These are phyloP conservation scores for Gentiana straminea DNA, from an alignment of 257 asterid genomes.

Conservation along the genomic window DNA sequence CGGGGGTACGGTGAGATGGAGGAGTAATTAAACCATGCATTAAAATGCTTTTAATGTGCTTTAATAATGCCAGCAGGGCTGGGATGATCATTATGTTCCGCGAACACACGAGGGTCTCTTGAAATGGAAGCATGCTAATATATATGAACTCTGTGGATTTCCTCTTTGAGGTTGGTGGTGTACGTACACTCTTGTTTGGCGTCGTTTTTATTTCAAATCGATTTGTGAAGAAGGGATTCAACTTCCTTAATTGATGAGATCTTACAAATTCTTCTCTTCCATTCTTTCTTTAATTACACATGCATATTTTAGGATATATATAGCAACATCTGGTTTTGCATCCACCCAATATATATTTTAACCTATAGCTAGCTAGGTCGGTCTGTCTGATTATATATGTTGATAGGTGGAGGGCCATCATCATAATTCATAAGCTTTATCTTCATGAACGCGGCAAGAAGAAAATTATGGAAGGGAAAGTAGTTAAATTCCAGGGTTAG, in stretches of 20 bases:
- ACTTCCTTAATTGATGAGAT: no score
- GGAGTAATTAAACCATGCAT: no score
- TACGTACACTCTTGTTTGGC: no score
- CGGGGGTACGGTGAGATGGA: no score
- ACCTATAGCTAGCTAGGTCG: background rate
- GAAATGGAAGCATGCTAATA: constrained; percentile 90
- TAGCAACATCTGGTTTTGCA: background rate
- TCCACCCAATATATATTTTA: background rate
- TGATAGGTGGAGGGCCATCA: constrained; percentile 57
- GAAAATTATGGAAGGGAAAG: constrained; percentile 65
- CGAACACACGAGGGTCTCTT: constrained; percentile 94
- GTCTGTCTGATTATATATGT: no score
- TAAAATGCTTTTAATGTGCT: constrained; percentile 11
- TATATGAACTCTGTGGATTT: constrained; percentile 99
- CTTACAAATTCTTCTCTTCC: no score
- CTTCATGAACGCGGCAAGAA: constrained; percentile 81
- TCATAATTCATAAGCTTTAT: constrained; percentile 54
- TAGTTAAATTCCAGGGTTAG: constrained; percentile 75
- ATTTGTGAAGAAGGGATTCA: no score
- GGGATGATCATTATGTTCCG: constrained; percentile 98
- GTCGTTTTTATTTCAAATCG: background rate
- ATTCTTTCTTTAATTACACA: no score
- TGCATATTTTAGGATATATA: no score
- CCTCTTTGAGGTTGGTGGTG: constrained; percentile 98
- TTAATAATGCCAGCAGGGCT: no score